A percentile compares a stretch with the other conserved stretches of the same genome.
Evolutionary conservation across 2,329 filamentous ascomycete genomes (phyloP).

Genomic region (Aspergillus costaricaensis): DNA sequence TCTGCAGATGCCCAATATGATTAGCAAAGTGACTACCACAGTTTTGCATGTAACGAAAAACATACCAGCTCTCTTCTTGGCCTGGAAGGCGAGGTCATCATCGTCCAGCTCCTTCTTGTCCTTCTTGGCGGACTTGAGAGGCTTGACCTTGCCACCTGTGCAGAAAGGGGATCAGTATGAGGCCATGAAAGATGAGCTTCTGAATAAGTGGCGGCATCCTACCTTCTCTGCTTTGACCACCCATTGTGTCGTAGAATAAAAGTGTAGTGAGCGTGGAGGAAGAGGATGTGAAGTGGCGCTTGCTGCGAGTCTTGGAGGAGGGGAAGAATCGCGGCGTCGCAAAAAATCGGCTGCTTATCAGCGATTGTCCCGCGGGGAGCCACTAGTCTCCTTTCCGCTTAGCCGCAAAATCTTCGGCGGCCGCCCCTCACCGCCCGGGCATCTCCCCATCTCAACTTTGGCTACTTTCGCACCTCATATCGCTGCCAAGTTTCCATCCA

Average conservation of each 20-base stretch:
- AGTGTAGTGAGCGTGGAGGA: conserved; percentile 1
- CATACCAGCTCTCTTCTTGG: conserved; percentile 83
- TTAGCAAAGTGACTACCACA: conserved; percentile 6
- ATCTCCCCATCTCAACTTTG: conserved; percentile 1
- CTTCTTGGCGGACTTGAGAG: conserved; percentile 88
- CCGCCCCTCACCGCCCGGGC: conserved; percentile 16
- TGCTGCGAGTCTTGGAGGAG: conserved; percentile 23
- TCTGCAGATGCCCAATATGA: conserved; percentile 51
- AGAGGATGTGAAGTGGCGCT: conserved; percentile 11
- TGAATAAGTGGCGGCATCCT: neutral
- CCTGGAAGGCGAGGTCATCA: conserved; percentile 77
- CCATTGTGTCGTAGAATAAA: conserved; percentile 54
- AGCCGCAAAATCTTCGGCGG: conserved; percentile 21
- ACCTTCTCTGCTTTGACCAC: conserved; percentile 69
- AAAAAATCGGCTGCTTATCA: conserved; percentile 24
- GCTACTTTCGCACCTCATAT: neutral
- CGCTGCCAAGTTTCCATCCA: conserved; percentile 12
- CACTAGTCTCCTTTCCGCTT: conserved; percentile 21
- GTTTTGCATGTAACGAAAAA: neutral
- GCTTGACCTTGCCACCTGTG: conserved; percentile 78
- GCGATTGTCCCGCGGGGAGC: conserved; percentile 22
- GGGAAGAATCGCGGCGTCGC: conserved; percentile 10
- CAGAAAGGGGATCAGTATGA: conserved; percentile 12
- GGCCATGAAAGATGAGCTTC: neutral
- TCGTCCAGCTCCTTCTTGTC: conserved; percentile 79